A percentile compares a stretch with the other conserved stretches of the same genome.
Conservation (phyloP, 1,284 basidiomycete genomes). For the Laetiporus sulphureus region DNA sequence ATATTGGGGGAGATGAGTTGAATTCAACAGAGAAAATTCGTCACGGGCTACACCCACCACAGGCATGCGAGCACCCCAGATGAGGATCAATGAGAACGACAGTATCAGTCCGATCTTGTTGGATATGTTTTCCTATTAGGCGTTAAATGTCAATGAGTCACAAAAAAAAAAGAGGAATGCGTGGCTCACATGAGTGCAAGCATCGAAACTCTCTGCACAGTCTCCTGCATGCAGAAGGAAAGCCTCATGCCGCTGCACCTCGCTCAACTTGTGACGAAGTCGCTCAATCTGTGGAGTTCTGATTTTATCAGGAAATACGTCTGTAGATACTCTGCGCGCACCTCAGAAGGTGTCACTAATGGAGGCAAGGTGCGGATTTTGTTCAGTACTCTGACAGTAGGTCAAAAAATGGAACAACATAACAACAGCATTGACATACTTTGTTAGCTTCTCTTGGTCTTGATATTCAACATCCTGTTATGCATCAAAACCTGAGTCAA, state of each 20-base stretch:
- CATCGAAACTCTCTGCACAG: conserved; percentile 92
- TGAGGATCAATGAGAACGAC: conserved; percentile 91
- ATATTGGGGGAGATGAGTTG: not conserved
- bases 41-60: conserved; percentile 45
- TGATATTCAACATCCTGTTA: conserved; percentile 48
- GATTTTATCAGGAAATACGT: not conserved
- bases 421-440: conserved; percentile 23
- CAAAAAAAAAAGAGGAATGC: not conserved
- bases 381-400: conserved; percentile 53
- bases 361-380: conserved; percentile 79
- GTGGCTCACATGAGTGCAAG: conserved; percentile 72
- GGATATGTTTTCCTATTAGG: conserved; percentile 78
- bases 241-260: conserved; percentile 82
- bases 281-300: conserved; percentile 69
- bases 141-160: not conserved
- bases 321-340: conserved; percentile 26
- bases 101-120: conserved; percentile 92
- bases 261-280: conserved; percentile 70
- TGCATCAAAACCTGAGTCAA: not conserved
- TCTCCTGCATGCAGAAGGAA: conserved; percentile 97
- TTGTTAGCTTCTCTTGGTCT: conserved; percentile 39
- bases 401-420: not conserved
- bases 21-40: not conserved
- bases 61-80: conserved; percentile 91
- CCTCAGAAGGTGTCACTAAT: conserved; percentile 86